Percentiles rank a stretch among this genome's conserved stretches.
Conservation (phyloP, 805 yeast species). For the Nakazawaea pomicola region DNA sequence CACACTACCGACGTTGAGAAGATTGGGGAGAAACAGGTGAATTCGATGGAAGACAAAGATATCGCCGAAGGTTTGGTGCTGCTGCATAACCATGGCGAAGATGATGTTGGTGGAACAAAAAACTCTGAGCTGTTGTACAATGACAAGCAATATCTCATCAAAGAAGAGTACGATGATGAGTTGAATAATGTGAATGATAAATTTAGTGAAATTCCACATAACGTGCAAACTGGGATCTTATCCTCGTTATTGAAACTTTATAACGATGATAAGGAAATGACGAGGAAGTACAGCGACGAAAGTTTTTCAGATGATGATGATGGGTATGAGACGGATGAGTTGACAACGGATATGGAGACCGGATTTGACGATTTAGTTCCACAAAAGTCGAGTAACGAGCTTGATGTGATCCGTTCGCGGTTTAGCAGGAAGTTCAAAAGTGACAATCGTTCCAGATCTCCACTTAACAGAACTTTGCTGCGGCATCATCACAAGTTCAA, state of each 20-base stretch:
- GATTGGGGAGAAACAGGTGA: background rate
- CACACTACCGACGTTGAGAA: background rate
- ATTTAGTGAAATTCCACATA: constrained; percentile 31
- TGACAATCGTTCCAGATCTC: background rate
- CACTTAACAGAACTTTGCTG: background rate
- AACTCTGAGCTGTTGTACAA: too few relatives aligned
- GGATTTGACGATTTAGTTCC: constrained; percentile 2
- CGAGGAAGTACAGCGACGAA: too few relatives aligned
- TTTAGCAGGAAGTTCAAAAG: constrained; percentile 6
- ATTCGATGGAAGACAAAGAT: background rate
- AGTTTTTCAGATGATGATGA: too few relatives aligned
- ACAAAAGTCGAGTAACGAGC: constrained; percentile 1
- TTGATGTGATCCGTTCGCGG: constrained; percentile 2
- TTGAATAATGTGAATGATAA: constrained; percentile 20
- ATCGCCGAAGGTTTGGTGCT: constrained; percentile 4
- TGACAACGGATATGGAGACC: too few relatives aligned
- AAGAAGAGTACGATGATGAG: constrained; percentile 11
- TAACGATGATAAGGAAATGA: too few relatives aligned
- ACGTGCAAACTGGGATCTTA: constrained; percentile 41
- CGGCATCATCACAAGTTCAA: background rate
- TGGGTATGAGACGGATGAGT: constrained; percentile 17
- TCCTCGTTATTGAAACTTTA: constrained; percentile 37
- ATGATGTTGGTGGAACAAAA: too few relatives aligned
- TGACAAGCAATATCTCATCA: constrained; percentile 1
- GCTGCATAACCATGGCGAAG: constrained; percentile 1